Percentiles rank a stretch among this genome's conserved stretches.
These are phyloP conservation scores for Paraphaeosphaeria minitans DNA, from an alignment of 2,329 filamentous ascomycete species.

Conservation along the genomic window DNA sequence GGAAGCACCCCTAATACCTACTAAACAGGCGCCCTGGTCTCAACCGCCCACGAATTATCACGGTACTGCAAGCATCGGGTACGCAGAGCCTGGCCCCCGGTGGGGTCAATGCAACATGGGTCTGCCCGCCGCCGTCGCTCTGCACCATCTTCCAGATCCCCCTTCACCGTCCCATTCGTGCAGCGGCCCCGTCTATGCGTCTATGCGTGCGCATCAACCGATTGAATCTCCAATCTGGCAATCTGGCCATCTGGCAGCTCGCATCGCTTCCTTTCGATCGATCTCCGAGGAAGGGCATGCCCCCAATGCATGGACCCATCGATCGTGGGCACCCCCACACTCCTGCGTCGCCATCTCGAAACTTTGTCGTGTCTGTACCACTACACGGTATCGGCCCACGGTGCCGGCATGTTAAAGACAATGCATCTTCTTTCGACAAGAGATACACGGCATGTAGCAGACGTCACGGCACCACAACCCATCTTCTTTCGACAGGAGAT, in stretches of 20 bases:
- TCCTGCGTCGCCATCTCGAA: not conserved
- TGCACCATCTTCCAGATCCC: not conserved
- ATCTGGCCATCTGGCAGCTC: constrained; percentile 8
- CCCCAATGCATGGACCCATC: not conserved
- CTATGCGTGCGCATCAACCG: not conserved
- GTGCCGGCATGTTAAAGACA: not conserved
- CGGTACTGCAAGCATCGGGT: not conserved
- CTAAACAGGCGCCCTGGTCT: not conserved
- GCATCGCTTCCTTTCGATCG: constrained; percentile 2
- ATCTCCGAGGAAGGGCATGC: not conserved
- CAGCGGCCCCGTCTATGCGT: not conserved
- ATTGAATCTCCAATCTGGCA: constrained; percentile 5
- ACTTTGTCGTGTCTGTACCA: not conserved
- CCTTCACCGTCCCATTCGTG: not conserved
- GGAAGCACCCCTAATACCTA: not conserved
- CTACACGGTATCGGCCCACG: not conserved
- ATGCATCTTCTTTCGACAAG: not conserved
- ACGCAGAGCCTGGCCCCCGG: constrained; percentile 1
- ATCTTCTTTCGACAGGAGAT: not conserved
- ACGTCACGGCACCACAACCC: not conserved
- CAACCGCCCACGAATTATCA: not conserved
- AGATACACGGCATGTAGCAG: not conserved
- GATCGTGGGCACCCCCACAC: not conserved
- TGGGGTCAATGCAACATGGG: not conserved
- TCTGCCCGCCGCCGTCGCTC: not conserved